Conservation (phyloP, 768 basidiomycete species). For the Russula olivacea region DNA sequence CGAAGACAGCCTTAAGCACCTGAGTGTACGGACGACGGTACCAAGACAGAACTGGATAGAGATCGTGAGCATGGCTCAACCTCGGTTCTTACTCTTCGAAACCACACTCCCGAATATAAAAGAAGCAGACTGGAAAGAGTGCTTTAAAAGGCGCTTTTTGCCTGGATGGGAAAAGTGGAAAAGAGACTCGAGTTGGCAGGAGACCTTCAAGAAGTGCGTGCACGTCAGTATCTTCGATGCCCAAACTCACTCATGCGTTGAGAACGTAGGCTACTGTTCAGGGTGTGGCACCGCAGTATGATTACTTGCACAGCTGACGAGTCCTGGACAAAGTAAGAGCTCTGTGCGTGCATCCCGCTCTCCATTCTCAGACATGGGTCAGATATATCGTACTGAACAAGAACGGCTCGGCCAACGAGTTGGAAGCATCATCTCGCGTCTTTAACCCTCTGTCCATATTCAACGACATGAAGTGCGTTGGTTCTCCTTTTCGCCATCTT, state of each 20-base stretch:
- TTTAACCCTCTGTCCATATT: slow-evolving; percentile 66
- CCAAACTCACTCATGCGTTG: slow-evolving; percentile 17
- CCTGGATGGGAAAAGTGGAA: slow-evolving; percentile 74
- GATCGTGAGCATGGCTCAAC: slow-evolving; percentile 55
- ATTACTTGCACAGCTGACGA: slow-evolving; percentile 74
- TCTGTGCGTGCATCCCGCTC: slow-evolving; percentile 22
- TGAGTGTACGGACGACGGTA: slow-evolving; percentile 57
- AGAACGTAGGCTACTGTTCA: slow-evolving; percentile 46
- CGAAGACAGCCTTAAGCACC: slow-evolving; percentile 47
- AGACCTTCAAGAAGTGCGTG: slow-evolving; percentile 58
- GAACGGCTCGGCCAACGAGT: slow-evolving; percentile 67
- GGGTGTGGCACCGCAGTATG: slow-evolving; percentile 62
- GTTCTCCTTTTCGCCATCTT: neutral
- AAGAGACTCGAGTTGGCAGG: slow-evolving; percentile 57
- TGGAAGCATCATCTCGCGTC: slow-evolving; percentile 58
- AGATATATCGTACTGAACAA: slow-evolving; percentile 75
- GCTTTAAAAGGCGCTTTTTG: slow-evolving; percentile 62
- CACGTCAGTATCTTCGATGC: slow-evolving; percentile 12
- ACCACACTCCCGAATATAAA: slow-evolving; percentile 63
- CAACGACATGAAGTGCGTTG: slow-evolving; percentile 68
- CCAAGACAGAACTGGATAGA: slow-evolving; percentile 80
- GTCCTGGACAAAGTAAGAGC: slow-evolving; percentile 68
- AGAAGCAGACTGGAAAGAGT: slow-evolving; percentile 67
- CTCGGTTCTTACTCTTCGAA: slow-evolving; percentile 61
- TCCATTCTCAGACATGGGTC: neutral